Base-by-base conservation (phyloP, 148 eudicot genomes). In the Fagopyrum tataricum region DNA sequence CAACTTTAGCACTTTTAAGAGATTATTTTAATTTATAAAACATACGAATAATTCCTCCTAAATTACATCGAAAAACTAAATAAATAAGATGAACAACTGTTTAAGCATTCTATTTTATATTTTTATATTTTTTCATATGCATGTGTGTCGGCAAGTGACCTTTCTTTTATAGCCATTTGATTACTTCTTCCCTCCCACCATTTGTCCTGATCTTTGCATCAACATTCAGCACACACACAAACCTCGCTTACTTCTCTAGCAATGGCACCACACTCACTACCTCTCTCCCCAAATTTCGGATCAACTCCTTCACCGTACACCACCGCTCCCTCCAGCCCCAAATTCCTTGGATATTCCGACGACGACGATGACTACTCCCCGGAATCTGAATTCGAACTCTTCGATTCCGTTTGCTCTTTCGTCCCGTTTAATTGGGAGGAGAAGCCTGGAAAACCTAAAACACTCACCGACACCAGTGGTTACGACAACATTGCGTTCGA, bases 371-470 rank as follows among this genome's bases (percentile, higher is more conserved):
- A 37, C 20, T 52, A 42, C 31, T 56, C 46, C 18, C 9, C 26
- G 46, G 44, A 39, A 4, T 41, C 67, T 31, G 68, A 55, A n/a
- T 10, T 23, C 70, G 69, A 58, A 12, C 70, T 74, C 70, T 21
- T 44, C 52, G 69, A 74, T 9, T 74, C 75, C 26, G 14, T 46
- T 14, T 73, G 37, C n/a, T 72, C 74, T 4, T 18, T 56, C 9
- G 66, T 76, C 11, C 82, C 81, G 9, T 78, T 85, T 26, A 77
- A 77, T 1, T 80, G 82, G 82, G 78, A 80, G 73, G 81, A 77
- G 70, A 72, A 78, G 47, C 81, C 79, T 0, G 74, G 62, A 2
- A 71, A 68, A 8, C 75, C 75, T 2, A 79, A 79, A 44, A 37
- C 69, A 39, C 3, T 3, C 26, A 0, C 26, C 37, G 64, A 0